Conservation (phyloP, 441 rosid species). For the Theobroma grandiflorum region DNA sequence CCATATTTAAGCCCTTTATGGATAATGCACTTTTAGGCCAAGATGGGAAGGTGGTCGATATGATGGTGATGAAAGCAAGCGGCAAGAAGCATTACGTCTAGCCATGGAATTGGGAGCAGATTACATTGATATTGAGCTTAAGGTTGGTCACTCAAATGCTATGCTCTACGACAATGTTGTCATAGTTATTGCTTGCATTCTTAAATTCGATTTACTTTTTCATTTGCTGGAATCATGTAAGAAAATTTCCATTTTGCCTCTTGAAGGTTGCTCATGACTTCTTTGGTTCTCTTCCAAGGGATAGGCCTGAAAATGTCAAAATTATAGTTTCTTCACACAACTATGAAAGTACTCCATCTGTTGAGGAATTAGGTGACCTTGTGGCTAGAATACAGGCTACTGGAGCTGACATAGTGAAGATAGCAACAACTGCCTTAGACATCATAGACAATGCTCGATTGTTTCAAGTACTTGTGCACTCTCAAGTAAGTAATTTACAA, state of each 20-base stretch:
- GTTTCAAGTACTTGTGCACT: constrained; percentile 49
- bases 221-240: not conserved
- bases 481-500: constrained; percentile 43
- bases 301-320: constrained; percentile 45
- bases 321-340: constrained; percentile 61
- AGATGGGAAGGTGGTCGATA: constrained; percentile 72
- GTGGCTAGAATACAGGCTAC: constrained; percentile 55
- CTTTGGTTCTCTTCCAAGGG: constrained; percentile 38
- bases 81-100: constrained; percentile 52
- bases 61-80: constrained; percentile 56
- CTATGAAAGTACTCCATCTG: constrained; percentile 49
- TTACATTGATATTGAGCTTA: constrained; percentile 65
- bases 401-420: constrained; percentile 58
- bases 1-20: not conserved
- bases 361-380: constrained; percentile 53
- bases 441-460: constrained; percentile 52
- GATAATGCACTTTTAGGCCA: constrained; percentile 44
- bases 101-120: constrained; percentile 66
- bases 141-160: constrained; percentile 36
- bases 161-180: constrained; percentile 11
- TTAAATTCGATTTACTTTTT: not conserved
- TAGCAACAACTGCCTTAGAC: constrained; percentile 55
- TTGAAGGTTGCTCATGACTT: constrained; percentile 48
- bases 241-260: constrained; percentile 26
- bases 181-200: not conserved